phyloP scores from a whole-genome alignment of 2,329 filamentous ascomycete genomes.

The Teratosphaeria destructans region DNA sequence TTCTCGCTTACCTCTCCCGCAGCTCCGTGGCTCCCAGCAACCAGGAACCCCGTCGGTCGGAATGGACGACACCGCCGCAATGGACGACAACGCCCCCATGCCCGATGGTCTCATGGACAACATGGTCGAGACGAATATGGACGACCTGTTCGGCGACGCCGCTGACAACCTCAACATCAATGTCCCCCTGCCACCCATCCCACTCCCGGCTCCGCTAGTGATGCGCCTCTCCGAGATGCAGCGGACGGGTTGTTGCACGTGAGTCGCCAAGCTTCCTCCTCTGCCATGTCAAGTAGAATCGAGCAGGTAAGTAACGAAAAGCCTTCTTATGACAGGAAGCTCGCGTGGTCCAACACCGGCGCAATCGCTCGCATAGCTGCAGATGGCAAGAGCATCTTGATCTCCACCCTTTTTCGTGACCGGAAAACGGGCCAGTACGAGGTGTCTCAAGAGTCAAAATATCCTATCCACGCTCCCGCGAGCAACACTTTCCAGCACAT shows the following conservation, averaged over 20 bases:
- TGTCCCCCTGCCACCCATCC: conserved; percentile 43
- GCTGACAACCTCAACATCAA: conserved; percentile 44
- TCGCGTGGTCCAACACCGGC: conserved; percentile 81
- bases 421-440: conserved; percentile 63
- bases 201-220: conserved; percentile 50
- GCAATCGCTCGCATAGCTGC: conserved; percentile 71
- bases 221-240: conserved; percentile 69
- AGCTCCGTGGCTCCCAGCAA: neutral
- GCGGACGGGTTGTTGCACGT: conserved; percentile 71
- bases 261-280: conserved; percentile 30
- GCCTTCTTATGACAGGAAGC: conserved; percentile 43
- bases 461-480: conserved; percentile 52
- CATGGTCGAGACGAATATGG: conserved; percentile 36
- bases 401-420: conserved; percentile 62
- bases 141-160: conserved; percentile 65
- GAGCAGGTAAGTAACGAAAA: conserved; percentile 4
- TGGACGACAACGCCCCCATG: conserved; percentile 8
- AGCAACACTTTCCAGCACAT: conserved; percentile 66
- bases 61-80: conserved; percentile 14
- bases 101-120: neutral
- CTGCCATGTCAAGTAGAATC: neutral
- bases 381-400: conserved; percentile 59
- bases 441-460: conserved; percentile 59
- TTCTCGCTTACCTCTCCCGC: neutral
- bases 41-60: neutral